Percentiles rank a stretch among this genome's conserved stretches.
Evolutionary conservation across 176 grass and related monocot species (phyloP).

Genomic region (Pontederia paniculata): DNA sequence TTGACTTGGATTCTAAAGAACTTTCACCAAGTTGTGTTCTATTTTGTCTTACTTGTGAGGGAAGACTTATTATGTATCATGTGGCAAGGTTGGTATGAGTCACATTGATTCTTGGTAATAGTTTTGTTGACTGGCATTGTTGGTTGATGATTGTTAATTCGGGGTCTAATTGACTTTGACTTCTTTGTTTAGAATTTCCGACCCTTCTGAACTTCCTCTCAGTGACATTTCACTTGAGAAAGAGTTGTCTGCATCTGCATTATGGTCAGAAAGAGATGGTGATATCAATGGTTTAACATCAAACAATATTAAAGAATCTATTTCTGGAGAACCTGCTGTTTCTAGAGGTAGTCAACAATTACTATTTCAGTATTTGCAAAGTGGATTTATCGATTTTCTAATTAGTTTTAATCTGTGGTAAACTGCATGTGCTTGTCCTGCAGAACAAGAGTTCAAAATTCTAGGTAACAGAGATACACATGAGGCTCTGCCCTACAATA

Average conservation of each 20-base stretch:
- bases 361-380: no score
- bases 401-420: no score
- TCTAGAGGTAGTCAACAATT: constrained; percentile 29
- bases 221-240: constrained; percentile 25
- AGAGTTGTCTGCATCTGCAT: constrained; percentile 20
- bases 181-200: constrained; percentile 59
- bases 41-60: constrained; percentile 83
- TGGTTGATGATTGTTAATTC: constrained; percentile 13
- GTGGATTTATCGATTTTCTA: no score
- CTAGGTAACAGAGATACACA: constrained; percentile 4
- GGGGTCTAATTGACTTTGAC: constrained; percentile 22
- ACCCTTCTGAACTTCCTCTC: constrained; percentile 64
- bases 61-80: constrained; percentile 68
- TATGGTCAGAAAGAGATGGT: constrained; percentile 23
- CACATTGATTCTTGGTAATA: background rate
- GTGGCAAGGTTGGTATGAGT: constrained; percentile 56
- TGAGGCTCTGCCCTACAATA: background rate
- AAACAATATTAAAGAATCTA: constrained; percentile 26
- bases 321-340: constrained; percentile 18
- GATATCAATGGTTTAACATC: constrained; percentile 22
- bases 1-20: constrained; percentile 52
- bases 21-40: constrained; percentile 72
- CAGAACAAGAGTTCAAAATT: constrained; percentile 21
- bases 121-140: background rate
- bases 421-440: background rate